These are phyloP conservation scores for Suillus weaverae DNA, from an alignment of 768 basidiomycete genomes.

Conservation along the genomic window DNA sequence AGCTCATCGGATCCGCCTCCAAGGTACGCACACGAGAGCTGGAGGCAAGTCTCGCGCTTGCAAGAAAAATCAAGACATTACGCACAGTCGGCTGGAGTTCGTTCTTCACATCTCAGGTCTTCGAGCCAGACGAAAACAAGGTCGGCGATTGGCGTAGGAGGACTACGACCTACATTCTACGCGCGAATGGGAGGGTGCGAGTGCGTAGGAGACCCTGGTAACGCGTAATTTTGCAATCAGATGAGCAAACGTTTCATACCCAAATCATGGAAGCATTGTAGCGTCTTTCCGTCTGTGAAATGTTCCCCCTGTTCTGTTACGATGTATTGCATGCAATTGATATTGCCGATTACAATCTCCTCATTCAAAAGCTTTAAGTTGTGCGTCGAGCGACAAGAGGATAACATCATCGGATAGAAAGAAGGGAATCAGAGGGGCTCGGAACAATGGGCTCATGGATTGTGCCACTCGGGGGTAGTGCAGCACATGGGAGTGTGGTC, in stretches of 20 bases:
- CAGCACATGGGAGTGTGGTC: background rate
- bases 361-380: background rate
- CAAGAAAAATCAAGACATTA: slow-evolving; percentile 43
- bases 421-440: background rate
- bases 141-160: slow-evolving; percentile 24
- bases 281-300: background rate
- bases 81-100: slow-evolving; percentile 54
- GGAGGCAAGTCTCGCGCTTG: slow-evolving; percentile 46
- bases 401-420: background rate
- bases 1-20: slow-evolving; percentile 21
- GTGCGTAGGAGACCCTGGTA: slow-evolving; percentile 46
- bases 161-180: slow-evolving; percentile 44
- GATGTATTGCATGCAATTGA: background rate
- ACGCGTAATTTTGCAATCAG: background rate
- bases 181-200: slow-evolving; percentile 40
- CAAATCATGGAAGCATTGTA: background rate
- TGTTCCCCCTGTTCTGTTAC: background rate
- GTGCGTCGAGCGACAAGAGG: background rate
- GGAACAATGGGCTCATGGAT: background rate
- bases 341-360: background rate
- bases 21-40: slow-evolving; percentile 46
- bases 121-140: slow-evolving; percentile 17
- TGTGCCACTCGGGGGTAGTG: slow-evolving; percentile 24
- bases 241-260: background rate
- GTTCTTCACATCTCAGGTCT: slow-evolving; percentile 35